Base-by-base conservation (phyloP, 495 filamentous ascomycete genomes). In the Chaetomium tenue region DNA sequence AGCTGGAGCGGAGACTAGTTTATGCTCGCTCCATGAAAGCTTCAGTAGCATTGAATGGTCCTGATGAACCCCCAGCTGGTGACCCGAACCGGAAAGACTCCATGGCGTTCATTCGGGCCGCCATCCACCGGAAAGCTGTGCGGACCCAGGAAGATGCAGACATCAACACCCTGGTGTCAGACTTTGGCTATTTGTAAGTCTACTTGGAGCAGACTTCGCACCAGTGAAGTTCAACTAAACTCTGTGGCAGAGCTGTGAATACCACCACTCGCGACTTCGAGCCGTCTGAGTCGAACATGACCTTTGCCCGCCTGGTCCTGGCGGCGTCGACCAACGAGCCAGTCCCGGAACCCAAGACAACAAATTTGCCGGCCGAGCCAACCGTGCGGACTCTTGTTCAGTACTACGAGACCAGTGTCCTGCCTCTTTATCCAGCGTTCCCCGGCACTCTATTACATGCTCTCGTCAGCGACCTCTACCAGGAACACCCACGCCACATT, bases 221-320 rank as follows among this genome's bases (percentile, higher is more conserved):
- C 20, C 39, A 48, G 13, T n/a, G 48, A 39, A 13, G 40, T 0
- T 47, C 20, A 63, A 25, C 63, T 71, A 54, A 74, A 58, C 30
- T 40, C 8, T 0, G 20, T 23, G 53, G 1, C 64, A 95, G 91
- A 60, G 89, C 92, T 8, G 88, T 98, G 69, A 96, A 94, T 78
- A 91, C 93, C 30, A 94, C 91, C 3, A 92, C 93, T 6, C 83
- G 91, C 61, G 93, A 96, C 74, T 98, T 96, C 69, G 88, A 93
- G 72, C 90, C 91, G 11, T 92, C 93, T 58, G 87, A 90, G 26
- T 85, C 83, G 53, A 88, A 86, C 66, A 92, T 94, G 80, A 93
- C 91, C 8, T 96, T 95, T 79, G 90, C 91, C 37, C 88, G 90
- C 20, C 81, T 96, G 51, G 85, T 94, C 58, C 77, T 96, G 59